phyloP scores from a whole-genome alignment of 2,329 filamentous ascomycete genomes.

The Tolypocladium capitatum region DNA sequence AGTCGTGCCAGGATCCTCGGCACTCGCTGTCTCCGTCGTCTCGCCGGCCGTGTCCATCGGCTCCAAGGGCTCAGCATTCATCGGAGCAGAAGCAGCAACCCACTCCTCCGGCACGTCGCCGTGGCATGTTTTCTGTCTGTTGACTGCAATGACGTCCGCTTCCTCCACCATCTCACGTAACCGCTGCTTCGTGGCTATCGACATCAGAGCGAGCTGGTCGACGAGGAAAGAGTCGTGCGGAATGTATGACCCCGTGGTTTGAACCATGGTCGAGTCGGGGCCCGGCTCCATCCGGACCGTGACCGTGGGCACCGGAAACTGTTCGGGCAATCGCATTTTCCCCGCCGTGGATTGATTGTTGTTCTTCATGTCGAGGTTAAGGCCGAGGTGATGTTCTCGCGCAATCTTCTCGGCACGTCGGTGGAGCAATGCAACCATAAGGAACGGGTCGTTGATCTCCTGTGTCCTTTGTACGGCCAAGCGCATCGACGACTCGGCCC shows the following conservation, averaged over 20 bases:
- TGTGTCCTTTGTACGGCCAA: constrained; percentile 48
- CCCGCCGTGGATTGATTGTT: constrained; percentile 29
- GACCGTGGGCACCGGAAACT: constrained; percentile 37
- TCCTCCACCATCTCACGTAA: constrained; percentile 67
- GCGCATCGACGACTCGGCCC: constrained; percentile 50
- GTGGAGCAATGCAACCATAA: constrained; percentile 49
- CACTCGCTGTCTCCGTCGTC: constrained; percentile 26
- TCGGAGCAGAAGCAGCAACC: constrained; percentile 51
- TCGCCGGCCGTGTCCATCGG: constrained; percentile 11
- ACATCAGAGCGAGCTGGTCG: constrained; percentile 72
- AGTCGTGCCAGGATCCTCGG: constrained; percentile 39
- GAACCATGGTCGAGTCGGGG: constrained; percentile 48
- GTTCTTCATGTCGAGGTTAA: constrained; percentile 44
- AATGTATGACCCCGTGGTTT: constrained; percentile 55
- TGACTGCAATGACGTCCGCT: constrained; percentile 54
- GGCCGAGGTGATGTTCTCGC: constrained; percentile 39
- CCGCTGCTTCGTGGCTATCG: constrained; percentile 70
- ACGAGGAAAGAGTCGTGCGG: constrained; percentile 63
- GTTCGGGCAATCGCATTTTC: constrained; percentile 34
- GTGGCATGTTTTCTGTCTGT: constrained; percentile 65
- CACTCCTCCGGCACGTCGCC: constrained; percentile 68
- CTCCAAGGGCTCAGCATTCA: constrained; percentile 27
- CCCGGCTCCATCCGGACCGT: constrained; percentile 42
- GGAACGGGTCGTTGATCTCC: constrained; percentile 61
- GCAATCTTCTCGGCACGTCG: constrained; percentile 45